Percentiles rank a stretch among this genome's conserved stretches.
Evolutionary conservation across 768 basidiomycete species (phyloP).

Genomic region (Rhizopogon roseolus): DNA sequence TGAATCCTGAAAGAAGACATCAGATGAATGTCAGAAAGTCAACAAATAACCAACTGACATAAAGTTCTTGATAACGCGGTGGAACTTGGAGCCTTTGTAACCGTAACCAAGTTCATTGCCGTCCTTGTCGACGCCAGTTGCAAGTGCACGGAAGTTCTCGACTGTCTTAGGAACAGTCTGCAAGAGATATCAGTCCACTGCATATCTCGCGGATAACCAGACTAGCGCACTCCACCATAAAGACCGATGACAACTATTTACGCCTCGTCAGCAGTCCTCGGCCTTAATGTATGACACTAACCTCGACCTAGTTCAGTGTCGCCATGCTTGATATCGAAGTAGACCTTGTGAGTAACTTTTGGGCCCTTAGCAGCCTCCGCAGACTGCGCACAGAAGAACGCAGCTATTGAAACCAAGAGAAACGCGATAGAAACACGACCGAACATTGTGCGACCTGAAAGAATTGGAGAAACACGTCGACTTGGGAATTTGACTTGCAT

Average conservation of each 20-base stretch:
- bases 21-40: neutral
- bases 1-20: constrained; percentile 63
- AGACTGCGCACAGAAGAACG: constrained; percentile 66
- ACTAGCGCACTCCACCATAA: constrained; percentile 70
- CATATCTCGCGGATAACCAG: neutral
- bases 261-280: constrained; percentile 3
- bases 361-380: constrained; percentile 85
- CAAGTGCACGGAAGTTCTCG: constrained; percentile 95
- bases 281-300: constrained; percentile 29
- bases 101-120: constrained; percentile 70
- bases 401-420: constrained; percentile 56
- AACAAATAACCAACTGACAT: constrained; percentile 47
- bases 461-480: neutral
- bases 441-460: constrained; percentile 36
- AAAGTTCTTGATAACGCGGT: constrained; percentile 92
- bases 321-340: constrained; percentile 93
- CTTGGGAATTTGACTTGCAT: neutral
- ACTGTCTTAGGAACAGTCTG: constrained; percentile 94
- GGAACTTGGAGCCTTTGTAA: constrained; percentile 95
- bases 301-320: constrained; percentile 80
- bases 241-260: constrained; percentile 76
- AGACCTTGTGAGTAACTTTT: constrained; percentile 87
- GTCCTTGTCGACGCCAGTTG: constrained; percentile 74
- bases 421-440: constrained; percentile 59
- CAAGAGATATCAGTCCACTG: neutral